phyloP scores from a whole-genome alignment of 371 early-diverging fungal genomes.

The Phascolomyces articulosus region DNA sequence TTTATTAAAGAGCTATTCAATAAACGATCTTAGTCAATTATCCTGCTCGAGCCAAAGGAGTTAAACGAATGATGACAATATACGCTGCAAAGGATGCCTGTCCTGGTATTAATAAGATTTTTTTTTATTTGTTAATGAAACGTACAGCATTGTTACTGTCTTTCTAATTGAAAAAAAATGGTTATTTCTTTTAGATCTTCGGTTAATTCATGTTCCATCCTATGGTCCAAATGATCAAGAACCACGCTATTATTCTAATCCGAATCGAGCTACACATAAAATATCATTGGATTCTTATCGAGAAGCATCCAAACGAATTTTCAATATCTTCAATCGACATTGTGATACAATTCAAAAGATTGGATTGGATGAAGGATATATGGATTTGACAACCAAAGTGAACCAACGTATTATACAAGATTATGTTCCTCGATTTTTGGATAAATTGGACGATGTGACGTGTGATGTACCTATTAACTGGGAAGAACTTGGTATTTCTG shows the following conservation, averaged over 20 bases:
- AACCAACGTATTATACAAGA: conserved; percentile 55
- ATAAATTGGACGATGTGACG: conserved; percentile 25
- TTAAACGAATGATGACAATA: conserved; percentile 48
- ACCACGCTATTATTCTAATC: conserved; percentile 71
- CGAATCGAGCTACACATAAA: conserved; percentile 81
- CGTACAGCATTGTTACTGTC: no score
- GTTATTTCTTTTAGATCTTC: conserved; percentile 65
- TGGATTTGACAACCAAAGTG: conserved; percentile 81
- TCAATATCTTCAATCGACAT: conserved; percentile 64
- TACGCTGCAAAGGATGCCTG: conserved; percentile 67
- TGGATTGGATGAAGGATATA: conserved; percentile 85
- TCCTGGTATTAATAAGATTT: no score
- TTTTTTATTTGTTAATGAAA: no score
- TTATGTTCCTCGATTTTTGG: conserved; percentile 42
- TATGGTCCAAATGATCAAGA: conserved; percentile 67
- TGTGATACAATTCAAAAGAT: conserved; percentile 64
- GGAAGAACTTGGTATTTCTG: conserved; percentile 30
- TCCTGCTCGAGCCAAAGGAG: conserved; percentile 57
- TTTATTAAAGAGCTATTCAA: no score
- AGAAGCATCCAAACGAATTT: conserved; percentile 69
- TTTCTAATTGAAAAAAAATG: no score
- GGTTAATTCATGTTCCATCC: conserved; percentile 88
- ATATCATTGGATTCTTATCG: conserved; percentile 87
- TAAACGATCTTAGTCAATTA: conserved; percentile 50
- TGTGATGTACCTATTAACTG: conserved; percentile 35